phyloP scores from a whole-genome alignment of 495 filamentous ascomycete species.

The Tuber indicum region DNA sequence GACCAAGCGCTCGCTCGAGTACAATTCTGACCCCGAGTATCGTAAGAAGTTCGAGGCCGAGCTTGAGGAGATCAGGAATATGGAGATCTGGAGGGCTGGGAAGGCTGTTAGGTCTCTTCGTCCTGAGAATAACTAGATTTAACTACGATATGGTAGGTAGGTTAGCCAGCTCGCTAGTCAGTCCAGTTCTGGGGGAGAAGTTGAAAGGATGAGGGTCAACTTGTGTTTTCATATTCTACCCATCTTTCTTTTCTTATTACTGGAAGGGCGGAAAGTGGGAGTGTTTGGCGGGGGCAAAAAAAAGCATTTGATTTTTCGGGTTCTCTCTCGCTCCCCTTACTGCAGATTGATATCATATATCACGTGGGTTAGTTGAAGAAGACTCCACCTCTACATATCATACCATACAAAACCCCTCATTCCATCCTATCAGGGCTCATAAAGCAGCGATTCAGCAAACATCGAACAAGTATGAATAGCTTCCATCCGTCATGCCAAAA shows the following conservation, averaged over 20 bases:
- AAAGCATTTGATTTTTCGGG: background rate
- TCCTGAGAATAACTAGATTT: constrained; percentile 68
- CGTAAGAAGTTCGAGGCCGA: constrained; percentile 91
- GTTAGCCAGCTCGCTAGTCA: background rate
- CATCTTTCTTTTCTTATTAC: background rate
- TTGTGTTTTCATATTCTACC: background rate
- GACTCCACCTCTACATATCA: background rate
- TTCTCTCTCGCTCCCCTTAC: background rate
- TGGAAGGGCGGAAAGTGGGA: background rate
- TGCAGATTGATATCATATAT: background rate
- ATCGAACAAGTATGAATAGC: background rate
- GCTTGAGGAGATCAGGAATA: constrained; percentile 88
- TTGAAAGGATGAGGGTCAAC: background rate
- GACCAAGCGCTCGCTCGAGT: constrained; percentile 88
- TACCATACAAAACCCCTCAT: background rate
- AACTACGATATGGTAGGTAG: background rate
- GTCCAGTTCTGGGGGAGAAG: background rate
- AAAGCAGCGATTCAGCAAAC: background rate
- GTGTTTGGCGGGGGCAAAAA: background rate
- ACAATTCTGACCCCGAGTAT: constrained; percentile 91
- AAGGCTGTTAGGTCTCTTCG: constrained; percentile 92
- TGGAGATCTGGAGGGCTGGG: constrained; percentile 98
- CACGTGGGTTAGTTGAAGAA: background rate
- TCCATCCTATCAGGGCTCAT: background rate
- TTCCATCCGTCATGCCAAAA: background rate